phyloP scores from a whole-genome alignment of 73 alveolate genomes.

The Paramecium sexaurelia region DNA sequence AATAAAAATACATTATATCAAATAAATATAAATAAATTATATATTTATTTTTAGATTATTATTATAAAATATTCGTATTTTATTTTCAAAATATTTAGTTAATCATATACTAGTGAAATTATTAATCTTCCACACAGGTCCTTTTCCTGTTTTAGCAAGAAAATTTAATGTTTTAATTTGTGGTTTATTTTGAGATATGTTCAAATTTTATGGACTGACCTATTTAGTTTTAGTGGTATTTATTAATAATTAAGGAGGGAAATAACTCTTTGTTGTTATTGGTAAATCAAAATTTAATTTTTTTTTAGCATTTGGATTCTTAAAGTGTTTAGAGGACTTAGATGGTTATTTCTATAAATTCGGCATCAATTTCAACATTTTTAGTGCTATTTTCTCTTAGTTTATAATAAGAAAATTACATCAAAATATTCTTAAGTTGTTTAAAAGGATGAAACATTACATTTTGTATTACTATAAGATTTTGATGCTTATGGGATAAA shows the following conservation, averaged over 20 bases:
- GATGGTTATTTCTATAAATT: neutral
- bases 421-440: slow-evolving; percentile 7
- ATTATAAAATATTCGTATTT: neutral
- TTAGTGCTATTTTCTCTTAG: neutral
- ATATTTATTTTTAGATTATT: no score
- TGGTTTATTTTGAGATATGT: neutral
- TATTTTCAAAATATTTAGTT: neutral
- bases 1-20: neutral
- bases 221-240: neutral
- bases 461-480: neutral
- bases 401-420: neutral
- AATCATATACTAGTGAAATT: neutral
- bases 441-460: neutral
- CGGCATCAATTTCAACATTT: neutral
- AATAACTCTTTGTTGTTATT: neutral
- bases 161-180: neutral
- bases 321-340: neutral
- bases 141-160: neutral
- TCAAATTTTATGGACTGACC: neutral
- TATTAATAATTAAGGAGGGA: neutral
- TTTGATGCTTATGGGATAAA: neutral
- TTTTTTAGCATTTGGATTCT: neutral
- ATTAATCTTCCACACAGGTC: neutral
- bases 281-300: neutral
- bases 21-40: neutral